Conservation (phyloP, 352 stramenopile genomes). For the Thalassiosira mediterranea region DNA sequence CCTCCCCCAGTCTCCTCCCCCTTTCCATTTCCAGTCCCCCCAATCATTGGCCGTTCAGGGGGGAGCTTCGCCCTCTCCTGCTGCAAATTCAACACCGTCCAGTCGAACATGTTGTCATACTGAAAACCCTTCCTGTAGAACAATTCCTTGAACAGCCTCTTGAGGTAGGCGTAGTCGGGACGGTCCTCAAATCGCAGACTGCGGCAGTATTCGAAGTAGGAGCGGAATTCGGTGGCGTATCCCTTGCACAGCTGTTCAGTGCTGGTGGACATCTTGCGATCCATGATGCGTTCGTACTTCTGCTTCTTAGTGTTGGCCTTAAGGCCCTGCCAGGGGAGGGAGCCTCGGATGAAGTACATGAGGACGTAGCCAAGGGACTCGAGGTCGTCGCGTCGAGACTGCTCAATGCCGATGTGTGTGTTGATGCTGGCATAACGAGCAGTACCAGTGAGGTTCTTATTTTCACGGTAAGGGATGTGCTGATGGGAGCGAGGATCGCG, state of each 20-base stretch:
- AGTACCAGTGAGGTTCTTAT: constrained; percentile 93
- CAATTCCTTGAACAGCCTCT: constrained; percentile 97
- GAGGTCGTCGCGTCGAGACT: constrained; percentile 91
- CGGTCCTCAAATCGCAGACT: constrained; percentile 91
- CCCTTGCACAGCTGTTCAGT: constrained; percentile 86
- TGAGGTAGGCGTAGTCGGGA: constrained; percentile 93
- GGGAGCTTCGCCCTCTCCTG: constrained; percentile 80
- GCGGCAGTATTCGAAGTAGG: constrained; percentile 96
- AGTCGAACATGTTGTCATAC: constrained; percentile 99
- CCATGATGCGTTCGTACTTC: constrained; percentile 96
- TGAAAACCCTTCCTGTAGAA: constrained; percentile 99
- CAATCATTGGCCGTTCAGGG: constrained; percentile 67
- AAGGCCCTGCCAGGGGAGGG: constrained; percentile 92
- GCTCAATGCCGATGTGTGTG: constrained; percentile 94
- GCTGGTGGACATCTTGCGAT: constrained; percentile 91
- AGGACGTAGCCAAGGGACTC: constrained; percentile 93
- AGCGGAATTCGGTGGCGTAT: constrained; percentile 92
- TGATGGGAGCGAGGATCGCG: constrained; percentile 91
- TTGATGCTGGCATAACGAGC: constrained; percentile 93
- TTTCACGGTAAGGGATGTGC: constrained; percentile 91
- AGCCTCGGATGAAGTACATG: constrained; percentile 94
- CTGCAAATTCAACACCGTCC: constrained; percentile 93
- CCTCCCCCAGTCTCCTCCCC: constrained; percentile 14
- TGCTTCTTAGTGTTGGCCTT: constrained; percentile 96
- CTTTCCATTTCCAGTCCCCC: constrained; percentile 8